Evolutionary conservation across 805 yeast genomes (phyloP), one percentile per base, ranked within the genome.

Genomic region (Spathaspora boniae): DNA sequence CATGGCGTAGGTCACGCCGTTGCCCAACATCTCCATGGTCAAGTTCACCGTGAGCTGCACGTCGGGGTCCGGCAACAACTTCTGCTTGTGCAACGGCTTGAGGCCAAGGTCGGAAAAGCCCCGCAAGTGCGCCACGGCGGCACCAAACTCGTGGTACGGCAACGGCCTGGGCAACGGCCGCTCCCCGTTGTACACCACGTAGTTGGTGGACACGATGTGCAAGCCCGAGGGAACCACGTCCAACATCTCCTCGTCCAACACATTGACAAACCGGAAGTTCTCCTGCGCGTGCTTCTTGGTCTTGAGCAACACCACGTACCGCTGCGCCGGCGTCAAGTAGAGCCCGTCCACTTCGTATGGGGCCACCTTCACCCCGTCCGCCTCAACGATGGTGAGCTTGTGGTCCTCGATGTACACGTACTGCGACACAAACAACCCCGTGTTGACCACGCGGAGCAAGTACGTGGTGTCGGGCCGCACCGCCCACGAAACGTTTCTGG

Each of bases 1-100:
- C 67, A 91, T 84, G n/a, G 98, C 98, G 57, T 93, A 93, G 68
- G 88, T 88, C 44, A 82, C 71, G 68, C 98, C 98, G 60, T 87
- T 69, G 32, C 72, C 74, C 61, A 93, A 71, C 70, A 86, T 86
- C 58, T 82, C 81, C 97, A 93, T 88, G 18, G 62, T 57, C 39
- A 93, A 89, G 48, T 78, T 79, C 34, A 93, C 67, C n/a, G 76
- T 70, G 50, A 88, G 71, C 38, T 69, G 68, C 46, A 73, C 69
- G 56, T 86, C 95, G 9, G 89, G 79, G 16, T 82, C 86, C 29
- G 74, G 84, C 25, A 62, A 69, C 20, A 76, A 51, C 38, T 73
- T 78, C 7, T 15, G 11, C 5, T 32, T 24, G 14, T 19, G 18
- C 9, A 50, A 21, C 4, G 73, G 69, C 20, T 31, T 43, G 43